These are phyloP conservation scores for Nicotiana otophora DNA, from an alignment of 257 asterid genomes.

Conservation along the genomic window DNA sequence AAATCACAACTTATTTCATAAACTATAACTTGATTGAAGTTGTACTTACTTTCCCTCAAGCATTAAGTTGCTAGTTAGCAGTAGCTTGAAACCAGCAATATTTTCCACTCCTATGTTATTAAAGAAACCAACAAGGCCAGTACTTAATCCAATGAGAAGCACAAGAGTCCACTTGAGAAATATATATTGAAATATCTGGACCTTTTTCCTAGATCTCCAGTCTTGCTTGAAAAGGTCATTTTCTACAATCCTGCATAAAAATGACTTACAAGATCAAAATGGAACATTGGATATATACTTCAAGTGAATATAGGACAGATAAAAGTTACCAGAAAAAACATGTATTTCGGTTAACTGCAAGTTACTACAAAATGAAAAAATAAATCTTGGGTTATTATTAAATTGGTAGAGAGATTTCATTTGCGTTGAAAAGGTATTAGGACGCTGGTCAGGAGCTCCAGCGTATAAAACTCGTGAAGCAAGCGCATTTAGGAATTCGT, in stretches of 20 bases:
- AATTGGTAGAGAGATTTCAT: neutral
- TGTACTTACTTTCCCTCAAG: slow-evolving; percentile 49
- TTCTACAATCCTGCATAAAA: slow-evolving; percentile 66
- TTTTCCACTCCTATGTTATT: slow-evolving; percentile 90
- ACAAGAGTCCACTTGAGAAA: slow-evolving; percentile 89
- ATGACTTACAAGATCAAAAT: neutral
- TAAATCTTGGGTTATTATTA: neutral
- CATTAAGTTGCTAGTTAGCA: slow-evolving; percentile 60
- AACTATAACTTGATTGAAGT: slow-evolving; percentile 8
- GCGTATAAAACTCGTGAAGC: neutral
- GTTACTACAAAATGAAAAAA: neutral
- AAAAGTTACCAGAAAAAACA: neutral
- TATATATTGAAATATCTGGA: slow-evolving; percentile 71
- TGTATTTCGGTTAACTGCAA: neutral
- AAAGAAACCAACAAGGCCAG: slow-evolving; percentile 81
- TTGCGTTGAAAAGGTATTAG: neutral
- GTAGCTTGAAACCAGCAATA: slow-evolving; percentile 84
- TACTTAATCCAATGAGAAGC: slow-evolving; percentile 75
- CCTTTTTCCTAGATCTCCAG: slow-evolving; percentile 86
- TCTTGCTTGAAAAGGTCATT: slow-evolving; percentile 91
- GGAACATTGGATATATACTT: neutral
- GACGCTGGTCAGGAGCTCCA: neutral
- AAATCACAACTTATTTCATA: neutral
- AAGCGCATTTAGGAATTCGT: neutral
- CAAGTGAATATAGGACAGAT: neutral